phyloP scores from a whole-genome alignment of 805 yeast species.

The Cyberlindnera petersonii region DNA sequence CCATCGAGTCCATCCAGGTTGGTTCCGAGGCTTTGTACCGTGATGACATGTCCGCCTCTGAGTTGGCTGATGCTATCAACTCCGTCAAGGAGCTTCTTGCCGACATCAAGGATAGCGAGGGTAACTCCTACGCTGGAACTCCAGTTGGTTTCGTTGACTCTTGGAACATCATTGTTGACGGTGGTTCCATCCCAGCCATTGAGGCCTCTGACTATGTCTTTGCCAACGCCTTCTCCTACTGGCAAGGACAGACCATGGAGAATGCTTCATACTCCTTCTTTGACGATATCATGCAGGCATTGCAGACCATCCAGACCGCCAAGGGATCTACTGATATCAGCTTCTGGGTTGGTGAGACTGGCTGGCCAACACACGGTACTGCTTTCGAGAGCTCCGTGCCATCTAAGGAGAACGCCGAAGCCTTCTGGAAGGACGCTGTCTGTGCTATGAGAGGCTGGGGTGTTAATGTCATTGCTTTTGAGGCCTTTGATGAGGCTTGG shows the following conservation, averaged over 20 bases:
- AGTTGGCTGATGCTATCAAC: conserved; percentile 64
- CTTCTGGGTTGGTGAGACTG: conserved; percentile 97
- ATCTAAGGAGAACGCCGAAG: conserved; percentile 64
- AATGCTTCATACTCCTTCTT: conserved; percentile 90
- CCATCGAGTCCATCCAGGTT: conserved; percentile 76
- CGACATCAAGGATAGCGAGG: conserved; percentile 71
- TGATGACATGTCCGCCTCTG: conserved; percentile 71
- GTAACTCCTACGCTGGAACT: conserved; percentile 63
- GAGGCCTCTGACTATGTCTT: conserved; percentile 78
- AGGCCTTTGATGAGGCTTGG: conserved; percentile 96
- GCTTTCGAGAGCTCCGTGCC: conserved; percentile 65
- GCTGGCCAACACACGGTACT: conserved; percentile 92
- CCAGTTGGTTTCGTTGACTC: conserved; percentile 95
- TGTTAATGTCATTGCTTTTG: conserved; percentile 85
- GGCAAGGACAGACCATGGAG: conserved; percentile 91
- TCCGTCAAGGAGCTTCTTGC: conserved; percentile 57
- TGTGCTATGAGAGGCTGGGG: conserved; percentile 98
- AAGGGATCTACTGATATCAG: conserved; percentile 84
- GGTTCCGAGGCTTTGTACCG: conserved; percentile 97
- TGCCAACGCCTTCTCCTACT: conserved; percentile 96
- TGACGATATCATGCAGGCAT: conserved; percentile 97
- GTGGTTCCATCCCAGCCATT: conserved; percentile 64
- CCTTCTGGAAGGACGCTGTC: conserved; percentile 82
- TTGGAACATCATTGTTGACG: conserved; percentile 89
- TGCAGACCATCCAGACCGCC: conserved; percentile 78